Evolutionary conservation across 129 eudicot species (phyloP).

Genomic region (Artemisia annua): DNA sequence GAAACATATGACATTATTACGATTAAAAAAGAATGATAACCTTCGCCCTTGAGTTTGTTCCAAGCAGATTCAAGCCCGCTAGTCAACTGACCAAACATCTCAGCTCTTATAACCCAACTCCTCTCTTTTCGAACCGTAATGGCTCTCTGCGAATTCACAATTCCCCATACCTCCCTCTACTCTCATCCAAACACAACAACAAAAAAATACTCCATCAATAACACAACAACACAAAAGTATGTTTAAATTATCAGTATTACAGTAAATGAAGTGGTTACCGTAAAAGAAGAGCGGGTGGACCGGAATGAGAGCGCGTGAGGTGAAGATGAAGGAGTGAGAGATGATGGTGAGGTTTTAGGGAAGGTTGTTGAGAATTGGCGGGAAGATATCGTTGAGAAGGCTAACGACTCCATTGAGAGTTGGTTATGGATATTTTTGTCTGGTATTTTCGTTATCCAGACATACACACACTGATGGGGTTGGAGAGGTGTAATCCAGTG

Average conservation of each 20-base stretch:
- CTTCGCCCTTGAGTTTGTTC: slow-evolving; percentile 94
- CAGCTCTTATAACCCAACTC: slow-evolving; percentile 62
- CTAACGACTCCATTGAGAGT: slow-evolving; percentile 40
- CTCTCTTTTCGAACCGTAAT: slow-evolving; percentile 30
- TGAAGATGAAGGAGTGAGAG: slow-evolving; percentile 40
- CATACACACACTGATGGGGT: neutral
- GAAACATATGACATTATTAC: no score
- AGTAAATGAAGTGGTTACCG: slow-evolving; percentile 26
- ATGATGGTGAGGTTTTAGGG: slow-evolving; percentile 23
- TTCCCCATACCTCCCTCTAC: slow-evolving; percentile 69
- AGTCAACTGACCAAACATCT: slow-evolving; percentile 95
- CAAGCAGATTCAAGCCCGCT: slow-evolving; percentile 94
- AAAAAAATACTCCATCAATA: neutral
- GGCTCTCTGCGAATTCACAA: slow-evolving; percentile 41
- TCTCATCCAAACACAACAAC: slow-evolving; percentile 16
- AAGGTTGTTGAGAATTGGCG: slow-evolving; percentile 59
- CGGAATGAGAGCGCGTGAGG: slow-evolving; percentile 46
- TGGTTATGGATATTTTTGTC: slow-evolving; percentile 19
- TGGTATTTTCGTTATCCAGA: slow-evolving; percentile 4
- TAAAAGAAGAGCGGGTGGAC: slow-evolving; percentile 50
- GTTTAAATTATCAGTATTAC: no score
- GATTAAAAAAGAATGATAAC: slow-evolving; percentile 24
- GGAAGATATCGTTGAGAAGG: slow-evolving; percentile 26
- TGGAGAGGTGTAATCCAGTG: slow-evolving; percentile 1
- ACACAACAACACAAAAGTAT: no score